Base-by-base conservation (phyloP, 1,284 basidiomycete species). In the Omphalotus olearius region DNA sequence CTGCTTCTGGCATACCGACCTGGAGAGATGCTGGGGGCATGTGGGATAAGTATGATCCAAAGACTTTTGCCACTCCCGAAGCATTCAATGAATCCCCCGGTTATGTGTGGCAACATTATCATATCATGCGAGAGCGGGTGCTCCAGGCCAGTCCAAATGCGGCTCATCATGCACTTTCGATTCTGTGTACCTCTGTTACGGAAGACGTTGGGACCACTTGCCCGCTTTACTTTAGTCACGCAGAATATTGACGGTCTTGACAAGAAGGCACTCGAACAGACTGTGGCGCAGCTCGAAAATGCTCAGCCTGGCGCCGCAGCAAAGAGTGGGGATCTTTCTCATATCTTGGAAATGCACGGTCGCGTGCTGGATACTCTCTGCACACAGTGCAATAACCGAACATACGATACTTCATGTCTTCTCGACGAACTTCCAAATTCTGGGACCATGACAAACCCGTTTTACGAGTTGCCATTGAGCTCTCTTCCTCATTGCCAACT, bases 41-140 rank as follows among this genome's bases (percentile, higher is more conserved):
- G 55, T 85, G 83, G 83, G 67, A 79, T 36, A 73, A 70, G 52
- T 76, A 81, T 59, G 71, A 85, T 59, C 77, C 79, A 1, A 74
- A 74, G 52, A 66, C 65, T 17, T 69, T 87, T 5, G 83, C 82
- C 13, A 83, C 80, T 17, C 79, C 78, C 2, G 68, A 74, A 57
- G 82, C 78, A 1, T 87, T 86, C 64, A 42, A 54, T 2, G 59
- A 63, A 14, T 73, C 80, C 54, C 83, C 82, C 0, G 76, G 73
- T 23, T 65, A 72, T 1, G 78, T 81, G 1, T 86, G 84, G 84
- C 81, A 85, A 57, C 85, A 87, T 64, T 85, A 86, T 63, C 82
- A 86, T 62, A 78, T 80, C 56, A 73, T 82, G 6, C 67, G 83
- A 53, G 76, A 82, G 63, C 69, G 79, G 47, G 79, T 75, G 10